Evolutionary conservation across 345 rosid species (phyloP).

Genomic region (Aquilaria malaccensis): DNA sequence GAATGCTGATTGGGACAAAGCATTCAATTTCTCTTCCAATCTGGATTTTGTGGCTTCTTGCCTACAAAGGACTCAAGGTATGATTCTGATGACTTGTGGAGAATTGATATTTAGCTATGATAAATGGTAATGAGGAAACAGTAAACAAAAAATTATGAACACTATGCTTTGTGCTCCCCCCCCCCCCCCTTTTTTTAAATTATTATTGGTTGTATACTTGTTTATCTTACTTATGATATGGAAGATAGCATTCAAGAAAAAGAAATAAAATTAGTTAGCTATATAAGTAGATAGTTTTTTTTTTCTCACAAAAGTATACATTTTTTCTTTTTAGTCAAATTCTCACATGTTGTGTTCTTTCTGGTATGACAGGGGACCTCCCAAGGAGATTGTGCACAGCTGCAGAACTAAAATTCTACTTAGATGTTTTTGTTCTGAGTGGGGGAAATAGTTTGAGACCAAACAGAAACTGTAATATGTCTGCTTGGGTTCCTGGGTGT

Average conservation of each 20-base stretch:
- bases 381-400: slow-evolving; percentile 53
- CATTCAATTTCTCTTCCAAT: slow-evolving; percentile 75
- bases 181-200: too few species aligned
- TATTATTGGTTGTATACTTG: neutral
- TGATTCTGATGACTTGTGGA: neutral
- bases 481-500: slow-evolving; percentile 84
- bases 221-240: neutral
- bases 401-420: slow-evolving; percentile 77
- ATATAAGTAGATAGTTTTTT: too few species aligned
- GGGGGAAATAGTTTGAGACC: slow-evolving; percentile 41
- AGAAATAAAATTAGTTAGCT: too few species aligned
- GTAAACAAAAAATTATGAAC: too few species aligned
- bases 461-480: slow-evolving; percentile 74
- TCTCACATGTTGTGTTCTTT: slow-evolving; percentile 4
- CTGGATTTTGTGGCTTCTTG: slow-evolving; percentile 66
- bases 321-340: neutral
- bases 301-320: too few species aligned
- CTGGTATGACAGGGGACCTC: slow-evolving; percentile 43
- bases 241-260: too few species aligned
- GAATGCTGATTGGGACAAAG: slow-evolving; percentile 76
- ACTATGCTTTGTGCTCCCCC: neutral
- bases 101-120: too few species aligned
- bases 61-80: slow-evolving; percentile 55
- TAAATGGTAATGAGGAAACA: too few species aligned
- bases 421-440: slow-evolving; percentile 37